Evolutionary conservation across 2,329 filamentous ascomycete genomes (phyloP), one percentile per base, ranked within the genome.

Genomic region (Dothistroma pini): DNA sequence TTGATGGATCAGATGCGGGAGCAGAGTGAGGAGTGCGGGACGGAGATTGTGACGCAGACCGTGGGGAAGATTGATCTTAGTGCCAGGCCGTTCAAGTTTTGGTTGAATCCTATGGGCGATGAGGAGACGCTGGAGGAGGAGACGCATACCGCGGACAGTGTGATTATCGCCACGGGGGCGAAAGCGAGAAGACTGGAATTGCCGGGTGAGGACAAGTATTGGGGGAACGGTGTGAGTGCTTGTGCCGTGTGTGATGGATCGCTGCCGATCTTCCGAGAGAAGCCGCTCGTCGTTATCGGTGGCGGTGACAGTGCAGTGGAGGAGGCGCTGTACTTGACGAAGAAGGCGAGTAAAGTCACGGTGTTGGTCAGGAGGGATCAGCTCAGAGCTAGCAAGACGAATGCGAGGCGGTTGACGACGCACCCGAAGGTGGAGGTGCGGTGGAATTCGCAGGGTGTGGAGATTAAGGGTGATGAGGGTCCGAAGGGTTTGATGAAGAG

Each of bases 211-310:
- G 90, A 96, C 58, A 90, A 88, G 76, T 99, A 92, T 85, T 99
- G 96, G 96, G 93, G 96, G 76, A 95, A 90, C 76, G 95, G 95
- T 69, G 91, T 99, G 74, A 95, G 89, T 56, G 95, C 95, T 54
- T 99, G 95, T 78, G 95, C 95, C 35, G 95, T 99, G 54, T 99
- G 95, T 79, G 95, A 99, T 74, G 95, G 95, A 66, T 95, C 93
- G 54, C 89, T 97, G 52, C 95, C 95, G 63, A 97, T 99, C 77
- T 99, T 96, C 87, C 86, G 93, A 70, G 91, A 97, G 78, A 96
- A 96, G 84, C 93, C 90, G 9, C 83, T 99, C 58, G 91, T 93
- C 47, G 95, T 99, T 54, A 97, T 99, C 66, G 95, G 95, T 66
- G 96, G 95, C 66, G 95, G 95, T 72, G 95, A 99, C 79, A 96